Evolutionary conservation across 345 rosid genomes (phyloP).

Genomic region (Geranium brycei): DNA sequence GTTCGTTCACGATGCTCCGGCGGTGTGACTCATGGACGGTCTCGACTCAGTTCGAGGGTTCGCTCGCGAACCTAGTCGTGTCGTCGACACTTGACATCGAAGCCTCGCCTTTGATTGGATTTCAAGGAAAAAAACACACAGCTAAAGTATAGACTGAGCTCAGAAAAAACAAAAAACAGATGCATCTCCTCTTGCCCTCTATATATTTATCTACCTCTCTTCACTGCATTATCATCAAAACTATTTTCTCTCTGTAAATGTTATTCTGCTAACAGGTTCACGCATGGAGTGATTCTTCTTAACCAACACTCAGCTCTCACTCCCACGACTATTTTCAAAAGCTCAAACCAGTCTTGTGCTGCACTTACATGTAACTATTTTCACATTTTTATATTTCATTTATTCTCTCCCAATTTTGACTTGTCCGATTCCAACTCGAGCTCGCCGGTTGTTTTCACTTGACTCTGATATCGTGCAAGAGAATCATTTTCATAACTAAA

Average conservation of each 20-base stretch:
- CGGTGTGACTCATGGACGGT: no score
- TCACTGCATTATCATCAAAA: conserved; percentile 6
- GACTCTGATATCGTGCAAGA: no score
- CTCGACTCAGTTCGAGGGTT: no score
- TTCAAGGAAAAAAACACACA: neutral
- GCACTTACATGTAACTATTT: conserved; percentile 19
- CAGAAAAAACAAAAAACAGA: conserved; percentile 6
- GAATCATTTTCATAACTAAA: no score
- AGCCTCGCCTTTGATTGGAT: no score
- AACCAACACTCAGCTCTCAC: neutral
- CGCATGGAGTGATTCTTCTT: conserved; percentile 5
- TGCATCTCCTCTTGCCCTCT: conserved; percentile 5
- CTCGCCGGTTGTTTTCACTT: no score
- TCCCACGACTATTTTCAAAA: conserved; percentile 1
- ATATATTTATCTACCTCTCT: conserved; percentile 13
- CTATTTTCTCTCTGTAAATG: conserved; percentile 13
- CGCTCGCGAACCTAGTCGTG: no score
- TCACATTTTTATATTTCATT: conserved; percentile 6
- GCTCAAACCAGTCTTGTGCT: conserved; percentile 14
- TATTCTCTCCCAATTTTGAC: neutral
- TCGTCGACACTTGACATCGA: no score
- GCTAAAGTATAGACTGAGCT: conserved; percentile 2
- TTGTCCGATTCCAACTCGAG: no score
- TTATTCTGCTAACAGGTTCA: no score
- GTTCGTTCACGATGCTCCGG: no score